A percentile compares a stretch with the other conserved stretches of the same genome.
Evolutionary conservation across 768 basidiomycete species (phyloP).

Genomic region (Podaxis pistillaris): DNA sequence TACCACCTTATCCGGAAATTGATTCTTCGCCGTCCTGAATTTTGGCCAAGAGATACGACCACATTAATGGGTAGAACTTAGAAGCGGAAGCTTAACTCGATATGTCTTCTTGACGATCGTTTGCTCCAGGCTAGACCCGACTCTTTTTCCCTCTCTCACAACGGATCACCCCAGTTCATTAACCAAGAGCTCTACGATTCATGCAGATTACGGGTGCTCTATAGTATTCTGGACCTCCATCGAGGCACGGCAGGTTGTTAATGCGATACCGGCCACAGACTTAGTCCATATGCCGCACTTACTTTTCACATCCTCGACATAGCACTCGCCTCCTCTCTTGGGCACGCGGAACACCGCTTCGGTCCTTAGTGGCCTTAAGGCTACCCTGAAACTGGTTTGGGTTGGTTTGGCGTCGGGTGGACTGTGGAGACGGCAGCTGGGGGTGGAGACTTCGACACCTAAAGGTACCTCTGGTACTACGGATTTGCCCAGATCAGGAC

Average conservation of each 20-base stretch:
- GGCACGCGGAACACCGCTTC: slow-evolving; percentile 48
- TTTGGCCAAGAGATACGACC: no score
- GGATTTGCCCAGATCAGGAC: neutral
- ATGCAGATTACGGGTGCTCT: neutral
- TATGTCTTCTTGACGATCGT: no score
- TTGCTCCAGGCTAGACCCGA: no score
- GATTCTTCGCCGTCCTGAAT: no score
- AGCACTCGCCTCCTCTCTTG: slow-evolving; percentile 42
- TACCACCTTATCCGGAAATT: no score
- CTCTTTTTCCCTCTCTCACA: no score
- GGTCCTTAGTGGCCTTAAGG: slow-evolving; percentile 42
- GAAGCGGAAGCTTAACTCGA: no score
- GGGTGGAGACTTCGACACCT: neutral
- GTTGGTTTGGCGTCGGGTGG: slow-evolving; percentile 52
- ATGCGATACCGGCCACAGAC: slow-evolving; percentile 53
- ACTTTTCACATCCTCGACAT: slow-evolving; percentile 56
- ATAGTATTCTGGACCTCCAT: slow-evolving; percentile 20
- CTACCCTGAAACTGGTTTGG: slow-evolving; percentile 50
- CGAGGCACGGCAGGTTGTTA: slow-evolving; percentile 51
- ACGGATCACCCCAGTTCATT: no score
- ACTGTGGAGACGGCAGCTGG: slow-evolving; percentile 7
- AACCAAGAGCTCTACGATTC: no score
- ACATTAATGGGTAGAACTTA: no score
- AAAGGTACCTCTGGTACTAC: neutral
- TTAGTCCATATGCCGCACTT: slow-evolving; percentile 53